These are phyloP conservation scores for Condylostoma magnum DNA, from an alignment of 169 alveolate species.

Conservation along the genomic window DNA sequence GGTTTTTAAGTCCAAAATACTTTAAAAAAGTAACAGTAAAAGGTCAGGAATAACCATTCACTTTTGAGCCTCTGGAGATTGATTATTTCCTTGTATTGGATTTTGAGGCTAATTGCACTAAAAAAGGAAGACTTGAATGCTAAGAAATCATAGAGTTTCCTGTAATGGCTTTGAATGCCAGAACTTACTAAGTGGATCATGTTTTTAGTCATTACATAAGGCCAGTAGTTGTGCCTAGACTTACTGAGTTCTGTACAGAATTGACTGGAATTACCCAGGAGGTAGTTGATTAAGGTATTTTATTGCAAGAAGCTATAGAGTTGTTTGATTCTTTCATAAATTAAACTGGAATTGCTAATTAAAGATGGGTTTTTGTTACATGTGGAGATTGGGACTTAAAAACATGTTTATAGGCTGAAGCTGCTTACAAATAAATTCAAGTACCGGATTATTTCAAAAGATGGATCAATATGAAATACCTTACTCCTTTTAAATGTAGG, in stretches of 20 bases:
- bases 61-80: slow-evolving; percentile 22
- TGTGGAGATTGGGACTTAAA: slow-evolving; percentile 74
- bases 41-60: not conserved
- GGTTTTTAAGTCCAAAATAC: slow-evolving; percentile 64
- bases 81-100: slow-evolving; percentile 64
- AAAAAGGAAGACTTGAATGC: slow-evolving; percentile 24
- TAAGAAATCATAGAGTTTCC: slow-evolving; percentile 76
- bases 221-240: slow-evolving; percentile 56
- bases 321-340: slow-evolving; percentile 35
- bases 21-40: slow-evolving; percentile 55
- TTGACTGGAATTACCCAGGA: slow-evolving; percentile 72
- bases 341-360: slow-evolving; percentile 24
- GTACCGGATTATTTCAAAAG: slow-evolving; percentile 41
- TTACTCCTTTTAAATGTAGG: slow-evolving; percentile 33
- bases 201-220: slow-evolving; percentile 41
- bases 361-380: slow-evolving; percentile 45
- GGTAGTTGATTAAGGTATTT: slow-evolving; percentile 49
- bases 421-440: slow-evolving; percentile 35
- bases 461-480: slow-evolving; percentile 61
- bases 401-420: slow-evolving; percentile 46
- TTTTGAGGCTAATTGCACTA: slow-evolving; percentile 64
- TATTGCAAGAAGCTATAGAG: slow-evolving; percentile 41
- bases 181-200: slow-evolving; percentile 30
- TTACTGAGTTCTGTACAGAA: slow-evolving; percentile 67
- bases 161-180: slow-evolving; percentile 37